phyloP scores from a whole-genome alignment of 192 early-diverging fungal genomes.

The Helicostylum pulchrum region DNA sequence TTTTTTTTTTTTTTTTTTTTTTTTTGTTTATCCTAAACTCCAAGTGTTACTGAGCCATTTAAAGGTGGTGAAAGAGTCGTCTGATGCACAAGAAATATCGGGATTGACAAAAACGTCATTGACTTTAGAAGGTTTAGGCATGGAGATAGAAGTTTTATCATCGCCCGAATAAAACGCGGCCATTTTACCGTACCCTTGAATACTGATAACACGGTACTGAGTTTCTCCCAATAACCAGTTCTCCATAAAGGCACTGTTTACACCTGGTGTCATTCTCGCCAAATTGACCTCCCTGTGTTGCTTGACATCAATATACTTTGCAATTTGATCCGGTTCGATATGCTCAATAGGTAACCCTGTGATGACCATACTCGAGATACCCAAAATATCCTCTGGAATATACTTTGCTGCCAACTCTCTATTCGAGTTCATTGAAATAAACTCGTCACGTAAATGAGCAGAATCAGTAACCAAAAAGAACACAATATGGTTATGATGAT shows the following conservation, averaged over 20 bases:
- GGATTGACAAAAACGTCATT: background rate
- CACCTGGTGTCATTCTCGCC: constrained; percentile 27
- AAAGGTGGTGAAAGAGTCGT: constrained; percentile 12
- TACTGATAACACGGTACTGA: constrained; percentile 41
- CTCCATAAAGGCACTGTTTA: constrained; percentile 41
- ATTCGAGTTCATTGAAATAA: constrained; percentile 31
- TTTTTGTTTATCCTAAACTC: constrained; percentile 36
- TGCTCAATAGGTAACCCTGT: constrained; percentile 44
- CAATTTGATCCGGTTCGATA: constrained; percentile 36
- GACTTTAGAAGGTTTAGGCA: constrained; percentile 18
- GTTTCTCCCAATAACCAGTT: constrained; percentile 45
- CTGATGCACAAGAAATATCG: background rate
- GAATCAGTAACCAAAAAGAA: constrained; percentile 48
- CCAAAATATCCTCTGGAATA: background rate
- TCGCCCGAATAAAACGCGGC: constrained; percentile 39
- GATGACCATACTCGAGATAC: constrained; percentile 21
- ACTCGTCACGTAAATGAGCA: constrained; percentile 33
- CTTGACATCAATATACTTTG: constrained; percentile 41
- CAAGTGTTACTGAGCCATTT: constrained; percentile 31
- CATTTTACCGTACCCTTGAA: constrained; percentile 42
- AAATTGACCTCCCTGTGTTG: constrained; percentile 19
- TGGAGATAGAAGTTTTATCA: constrained; percentile 27
- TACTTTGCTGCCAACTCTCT: constrained; percentile 8
- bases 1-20: background rate
- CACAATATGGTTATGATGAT: constrained; percentile 29